A percentile compares a stretch with the other conserved stretches of the same genome.
phyloP scores from a whole-genome alignment of 1,139 yeast species.

The Scheffersomyces illinoinensis region DNA sequence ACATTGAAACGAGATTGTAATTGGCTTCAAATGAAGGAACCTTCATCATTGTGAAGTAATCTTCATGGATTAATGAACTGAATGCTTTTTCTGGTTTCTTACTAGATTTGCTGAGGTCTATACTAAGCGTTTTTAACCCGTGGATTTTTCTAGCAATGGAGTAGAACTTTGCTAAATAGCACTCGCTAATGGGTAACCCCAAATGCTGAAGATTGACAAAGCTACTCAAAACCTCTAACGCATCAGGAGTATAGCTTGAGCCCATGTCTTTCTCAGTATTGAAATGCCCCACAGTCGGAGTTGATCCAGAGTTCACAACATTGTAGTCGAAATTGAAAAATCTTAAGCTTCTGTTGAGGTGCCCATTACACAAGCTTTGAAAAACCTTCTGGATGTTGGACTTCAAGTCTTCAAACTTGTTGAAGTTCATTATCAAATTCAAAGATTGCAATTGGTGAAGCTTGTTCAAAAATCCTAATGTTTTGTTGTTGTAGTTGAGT shows the following conservation, averaged over 20 bases:
- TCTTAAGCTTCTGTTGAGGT: slow-evolving; percentile 5
- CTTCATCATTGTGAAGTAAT: not conserved
- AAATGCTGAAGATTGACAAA: slow-evolving; percentile 13
- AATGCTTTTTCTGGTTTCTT: not conserved
- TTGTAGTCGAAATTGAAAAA: slow-evolving; percentile 10
- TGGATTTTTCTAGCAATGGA: not conserved
- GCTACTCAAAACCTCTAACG: not conserved
- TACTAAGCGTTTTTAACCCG: not conserved
- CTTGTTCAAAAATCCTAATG: slow-evolving; percentile 10
- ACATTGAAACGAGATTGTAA: not conserved
- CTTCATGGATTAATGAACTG: slow-evolving; percentile 3
- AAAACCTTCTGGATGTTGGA: slow-evolving; percentile 8
- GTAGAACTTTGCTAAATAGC: not conserved
- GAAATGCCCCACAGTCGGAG: not conserved
- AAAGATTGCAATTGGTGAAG: slow-evolving; percentile 9
- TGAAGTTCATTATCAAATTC: slow-evolving; percentile 14
- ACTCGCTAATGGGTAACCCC: slow-evolving; percentile 4
- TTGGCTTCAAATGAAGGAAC: not conserved
- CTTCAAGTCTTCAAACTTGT: slow-evolving; percentile 15
- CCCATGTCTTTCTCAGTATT: not conserved
- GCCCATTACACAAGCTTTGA: slow-evolving; percentile 4
- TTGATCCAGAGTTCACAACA: slow-evolving; percentile 3
- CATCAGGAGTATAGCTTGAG: slow-evolving; percentile 1
- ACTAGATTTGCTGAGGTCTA: not conserved
- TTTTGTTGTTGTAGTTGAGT: slow-evolving; percentile 14